Conservation (phyloP, 108 stramenopile species). For the Pseudonitzschia multistriata region DNA sequence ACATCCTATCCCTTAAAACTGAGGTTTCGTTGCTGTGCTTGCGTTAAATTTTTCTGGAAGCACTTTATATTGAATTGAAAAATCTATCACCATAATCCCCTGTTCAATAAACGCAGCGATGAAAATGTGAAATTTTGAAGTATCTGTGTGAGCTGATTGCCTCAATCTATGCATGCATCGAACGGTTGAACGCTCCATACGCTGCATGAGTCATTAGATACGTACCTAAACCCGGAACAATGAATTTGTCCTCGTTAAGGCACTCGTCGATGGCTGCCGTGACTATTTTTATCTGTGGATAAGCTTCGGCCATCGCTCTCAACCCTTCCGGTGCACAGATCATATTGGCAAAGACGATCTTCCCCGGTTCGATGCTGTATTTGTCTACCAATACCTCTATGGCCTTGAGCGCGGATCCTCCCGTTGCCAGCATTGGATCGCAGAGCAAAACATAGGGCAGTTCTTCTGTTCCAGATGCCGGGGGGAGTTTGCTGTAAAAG, state of each 20-base stretch:
- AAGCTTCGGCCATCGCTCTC: slow-evolving; percentile 24
- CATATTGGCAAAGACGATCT: slow-evolving; percentile 93
- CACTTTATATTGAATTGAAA: slow-evolving; percentile 75
- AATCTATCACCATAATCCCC: slow-evolving; percentile 83
- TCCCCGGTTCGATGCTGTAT: slow-evolving; percentile 55
- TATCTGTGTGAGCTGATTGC: too few relatives aligned
- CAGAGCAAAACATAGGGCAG: slow-evolving; percentile 72
- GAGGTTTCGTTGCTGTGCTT: too few relatives aligned
- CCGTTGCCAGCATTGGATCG: slow-evolving; percentile 99
- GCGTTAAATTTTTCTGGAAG: too few relatives aligned
- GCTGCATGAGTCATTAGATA: slow-evolving; percentile 32
- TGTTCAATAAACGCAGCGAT: background rate
- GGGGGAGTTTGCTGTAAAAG: slow-evolving; percentile 92
- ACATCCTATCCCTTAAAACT: too few relatives aligned
- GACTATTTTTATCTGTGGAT: slow-evolving; percentile 72
- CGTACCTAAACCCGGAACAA: slow-evolving; percentile 97
- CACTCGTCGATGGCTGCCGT: slow-evolving; percentile 88
- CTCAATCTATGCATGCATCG: too few relatives aligned
- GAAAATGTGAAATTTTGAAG: too few relatives aligned
- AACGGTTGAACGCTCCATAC: background rate
- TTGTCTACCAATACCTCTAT: slow-evolving; percentile 62
- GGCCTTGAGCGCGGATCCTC: slow-evolving; percentile 88
- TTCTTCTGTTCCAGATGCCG: slow-evolving; percentile 36
- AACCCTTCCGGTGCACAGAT: slow-evolving; percentile 97
- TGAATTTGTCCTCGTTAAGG: slow-evolving; percentile 93